Conservation (phyloP, 108 stramenopile genomes). For the Seminavis robusta region DNA sequence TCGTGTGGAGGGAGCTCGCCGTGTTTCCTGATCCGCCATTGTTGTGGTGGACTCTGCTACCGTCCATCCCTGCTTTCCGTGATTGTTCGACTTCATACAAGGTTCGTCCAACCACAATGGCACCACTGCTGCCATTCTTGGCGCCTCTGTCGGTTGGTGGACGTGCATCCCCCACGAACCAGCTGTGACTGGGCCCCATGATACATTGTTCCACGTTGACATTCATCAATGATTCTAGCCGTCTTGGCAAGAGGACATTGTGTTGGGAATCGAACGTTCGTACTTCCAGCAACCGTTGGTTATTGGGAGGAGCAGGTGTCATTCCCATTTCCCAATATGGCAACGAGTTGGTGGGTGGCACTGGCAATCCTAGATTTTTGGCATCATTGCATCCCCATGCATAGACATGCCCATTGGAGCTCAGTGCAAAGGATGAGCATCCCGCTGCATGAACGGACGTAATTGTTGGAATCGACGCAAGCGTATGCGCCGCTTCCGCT, state of each 20-base stretch:
- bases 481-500: neutral
- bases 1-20: too few species aligned
- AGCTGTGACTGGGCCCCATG: constrained; percentile 13
- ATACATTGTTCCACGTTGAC: neutral
- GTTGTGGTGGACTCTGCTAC: too few species aligned
- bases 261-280: constrained; percentile 18
- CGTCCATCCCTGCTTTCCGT: neutral
- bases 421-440: constrained; percentile 69
- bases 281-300: constrained; percentile 25
- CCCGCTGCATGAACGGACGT: constrained; percentile 62
- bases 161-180: constrained; percentile 4
- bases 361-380: constrained; percentile 59
- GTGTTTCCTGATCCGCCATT: too few species aligned
- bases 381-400: constrained; percentile 84
- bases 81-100: constrained; percentile 34
- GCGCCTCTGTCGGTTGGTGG: neutral
- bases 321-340: constrained; percentile 12
- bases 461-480: constrained; percentile 39
- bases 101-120: constrained; percentile 19
- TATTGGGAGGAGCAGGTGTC: constrained; percentile 1
- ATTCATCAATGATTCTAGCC: constrained; percentile 1
- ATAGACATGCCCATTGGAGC: constrained; percentile 67
- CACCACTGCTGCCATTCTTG: neutral
- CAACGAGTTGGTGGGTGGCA: constrained; percentile 20
- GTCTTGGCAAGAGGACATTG: constrained; percentile 16